Conservation (phyloP, 257 asterid species). For the Datura wrightii region DNA sequence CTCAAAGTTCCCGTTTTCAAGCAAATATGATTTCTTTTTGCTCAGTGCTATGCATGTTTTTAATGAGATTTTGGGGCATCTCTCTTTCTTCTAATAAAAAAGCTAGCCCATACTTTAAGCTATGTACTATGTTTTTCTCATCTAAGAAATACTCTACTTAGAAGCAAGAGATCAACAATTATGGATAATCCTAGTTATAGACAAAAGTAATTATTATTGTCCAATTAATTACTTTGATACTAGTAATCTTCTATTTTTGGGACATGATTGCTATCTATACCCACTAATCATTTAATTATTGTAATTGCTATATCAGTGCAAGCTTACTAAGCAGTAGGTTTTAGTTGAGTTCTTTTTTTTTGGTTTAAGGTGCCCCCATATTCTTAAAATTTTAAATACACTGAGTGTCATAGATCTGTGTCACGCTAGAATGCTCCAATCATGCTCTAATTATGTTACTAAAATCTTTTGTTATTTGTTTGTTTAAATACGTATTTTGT, state of each 20-base stretch:
- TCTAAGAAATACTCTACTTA: slow-evolving; percentile 19
- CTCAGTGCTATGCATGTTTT: slow-evolving; percentile 3
- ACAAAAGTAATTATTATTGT: background rate
- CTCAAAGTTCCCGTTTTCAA: slow-evolving; percentile 30
- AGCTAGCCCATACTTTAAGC: slow-evolving; percentile 22
- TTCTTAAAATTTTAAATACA: too few relatives aligned
- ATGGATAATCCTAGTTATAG: background rate
- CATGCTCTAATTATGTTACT: too few relatives aligned
- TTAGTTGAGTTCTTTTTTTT: background rate
- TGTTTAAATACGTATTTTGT: too few relatives aligned
- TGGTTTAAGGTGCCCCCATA: background rate
- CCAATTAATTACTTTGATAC: background rate
- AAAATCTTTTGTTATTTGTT: too few relatives aligned
- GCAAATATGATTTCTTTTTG: slow-evolving; percentile 37
- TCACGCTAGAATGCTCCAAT: too few relatives aligned
- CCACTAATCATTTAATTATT: background rate
- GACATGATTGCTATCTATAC: background rate
- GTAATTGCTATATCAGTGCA: background rate
- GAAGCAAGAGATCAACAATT: background rate
- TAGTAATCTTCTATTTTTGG: background rate
- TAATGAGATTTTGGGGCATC: background rate
- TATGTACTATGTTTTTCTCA: slow-evolving; percentile 29
- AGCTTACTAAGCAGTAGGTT: background rate
- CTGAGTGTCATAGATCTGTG: too few relatives aligned
- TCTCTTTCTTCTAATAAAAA: slow-evolving; percentile 8